Percentiles rank a stretch among this genome's conserved stretches.
These are phyloP conservation scores for Coemansia sp. DNA, from an alignment of 192 early-diverging fungal genomes.

Conservation along the genomic window DNA sequence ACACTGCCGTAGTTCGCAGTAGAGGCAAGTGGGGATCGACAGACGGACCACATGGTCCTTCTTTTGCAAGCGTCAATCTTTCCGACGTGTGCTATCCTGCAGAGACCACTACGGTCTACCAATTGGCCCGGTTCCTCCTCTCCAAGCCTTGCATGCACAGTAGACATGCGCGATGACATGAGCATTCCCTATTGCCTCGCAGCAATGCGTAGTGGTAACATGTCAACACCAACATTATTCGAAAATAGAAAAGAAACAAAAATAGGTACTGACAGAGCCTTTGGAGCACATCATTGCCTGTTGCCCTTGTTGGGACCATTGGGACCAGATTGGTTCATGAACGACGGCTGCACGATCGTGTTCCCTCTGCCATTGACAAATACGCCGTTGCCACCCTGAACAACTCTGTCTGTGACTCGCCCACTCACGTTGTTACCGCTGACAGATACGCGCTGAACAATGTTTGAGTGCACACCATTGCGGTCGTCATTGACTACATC, in stretches of 20 bases:
- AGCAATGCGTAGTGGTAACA: neutral
- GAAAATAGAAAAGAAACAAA: neutral
- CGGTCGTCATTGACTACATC: constrained; percentile 43
- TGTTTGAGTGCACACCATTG: constrained; percentile 37
- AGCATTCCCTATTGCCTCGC: neutral
- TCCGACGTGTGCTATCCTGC: neutral
- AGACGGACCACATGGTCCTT: neutral
- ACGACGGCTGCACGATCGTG: constrained; percentile 14
- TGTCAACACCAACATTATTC: constrained; percentile 2
- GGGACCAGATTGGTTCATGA: neutral
- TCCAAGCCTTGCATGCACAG: neutral
- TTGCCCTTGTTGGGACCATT: neutral
- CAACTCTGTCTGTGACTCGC: constrained; percentile 13
- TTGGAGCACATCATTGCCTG: constrained; percentile 6
- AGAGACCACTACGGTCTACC: neutral
- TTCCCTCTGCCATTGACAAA: constrained; percentile 39
- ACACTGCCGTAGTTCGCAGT: constrained; percentile 1
- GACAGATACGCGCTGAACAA: constrained; percentile 40
- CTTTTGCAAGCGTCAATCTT: neutral
- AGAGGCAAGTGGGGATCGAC: neutral
- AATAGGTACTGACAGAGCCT: neutral
- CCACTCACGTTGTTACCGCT: constrained; percentile 38
- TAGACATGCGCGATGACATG: constrained; percentile 8
- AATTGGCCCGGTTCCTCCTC: neutral
- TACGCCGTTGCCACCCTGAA: constrained; percentile 28